Conservation (phyloP, 1,139 yeast species). For the Insectozyma bohioensis region DNA sequence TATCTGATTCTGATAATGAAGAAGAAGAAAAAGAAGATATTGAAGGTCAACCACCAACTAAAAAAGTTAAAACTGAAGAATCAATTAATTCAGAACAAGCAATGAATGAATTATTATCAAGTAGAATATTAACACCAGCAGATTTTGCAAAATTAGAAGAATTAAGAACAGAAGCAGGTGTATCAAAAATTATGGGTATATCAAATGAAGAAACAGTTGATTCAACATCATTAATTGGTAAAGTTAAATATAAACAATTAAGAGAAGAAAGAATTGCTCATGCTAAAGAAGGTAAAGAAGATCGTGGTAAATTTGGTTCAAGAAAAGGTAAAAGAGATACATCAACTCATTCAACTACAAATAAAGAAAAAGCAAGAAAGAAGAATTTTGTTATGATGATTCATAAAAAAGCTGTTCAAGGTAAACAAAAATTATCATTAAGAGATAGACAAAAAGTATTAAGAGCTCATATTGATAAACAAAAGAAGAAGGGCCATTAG, state of each 20-base stretch:
- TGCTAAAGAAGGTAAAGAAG: constrained; percentile 90
- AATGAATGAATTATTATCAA: constrained; percentile 63
- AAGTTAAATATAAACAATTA: constrained; percentile 77
- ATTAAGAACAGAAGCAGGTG: constrained; percentile 78
- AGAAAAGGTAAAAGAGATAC: constrained; percentile 78
- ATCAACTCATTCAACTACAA: constrained; percentile 88
- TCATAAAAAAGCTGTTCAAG: constrained; percentile 91
- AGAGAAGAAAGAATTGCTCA: constrained; percentile 89
- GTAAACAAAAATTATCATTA: constrained; percentile 85
- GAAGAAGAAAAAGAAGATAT: constrained; percentile 35
- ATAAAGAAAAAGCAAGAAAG: constrained; percentile 93
- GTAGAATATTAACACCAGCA: constrained; percentile 89
- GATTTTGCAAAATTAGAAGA: constrained; percentile 95
- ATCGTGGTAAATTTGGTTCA: constrained; percentile 86
- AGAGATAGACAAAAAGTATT: constrained; percentile 87
- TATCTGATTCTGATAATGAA: constrained; percentile 30
- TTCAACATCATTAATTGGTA: constrained; percentile 75
- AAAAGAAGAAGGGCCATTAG: constrained; percentile 92
- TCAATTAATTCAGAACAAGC: constrained; percentile 39
- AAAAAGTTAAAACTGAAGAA: constrained; percentile 25
- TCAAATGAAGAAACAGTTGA: constrained; percentile 84
- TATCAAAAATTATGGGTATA: constrained; percentile 68
- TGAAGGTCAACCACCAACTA: constrained; percentile 24
- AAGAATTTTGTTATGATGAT: constrained; percentile 99
- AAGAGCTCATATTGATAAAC: constrained; percentile 82